A percentile compares a stretch with the other conserved stretches of the same genome.
phyloP scores from a whole-genome alignment of 2,329 filamentous ascomycete species.

The Thyridium curvatum region DNA sequence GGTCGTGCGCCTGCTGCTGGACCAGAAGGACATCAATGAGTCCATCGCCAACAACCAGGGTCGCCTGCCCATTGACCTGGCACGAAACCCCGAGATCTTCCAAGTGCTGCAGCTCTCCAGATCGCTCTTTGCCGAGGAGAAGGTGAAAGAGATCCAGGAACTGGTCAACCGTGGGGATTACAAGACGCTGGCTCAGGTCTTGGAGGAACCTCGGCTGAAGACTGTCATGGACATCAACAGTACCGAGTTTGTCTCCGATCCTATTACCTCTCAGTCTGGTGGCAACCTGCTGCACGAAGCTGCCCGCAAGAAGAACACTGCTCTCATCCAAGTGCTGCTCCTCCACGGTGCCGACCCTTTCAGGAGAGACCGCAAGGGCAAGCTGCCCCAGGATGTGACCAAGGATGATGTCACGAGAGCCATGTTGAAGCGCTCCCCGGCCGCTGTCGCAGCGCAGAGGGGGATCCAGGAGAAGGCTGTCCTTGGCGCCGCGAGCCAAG shows the following conservation, averaged over 20 bases:
- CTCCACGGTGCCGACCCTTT: conserved; percentile 96
- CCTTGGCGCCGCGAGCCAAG: conserved; percentile 65
- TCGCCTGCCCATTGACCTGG: conserved; percentile 80
- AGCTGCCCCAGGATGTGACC: conserved; percentile 91
- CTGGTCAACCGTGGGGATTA: conserved; percentile 70
- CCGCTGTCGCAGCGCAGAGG: conserved; percentile 86
- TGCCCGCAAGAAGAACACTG: conserved; percentile 77
- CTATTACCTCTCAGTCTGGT: conserved; percentile 69
- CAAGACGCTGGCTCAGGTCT: conserved; percentile 66
- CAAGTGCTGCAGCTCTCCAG: conserved; percentile 87
- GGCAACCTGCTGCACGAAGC: conserved; percentile 92
- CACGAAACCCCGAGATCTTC: conserved; percentile 90
- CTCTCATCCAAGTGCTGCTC: conserved; percentile 82
- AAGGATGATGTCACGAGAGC: conserved; percentile 85
- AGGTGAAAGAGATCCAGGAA: conserved; percentile 77
- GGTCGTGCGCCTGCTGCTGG: conserved; percentile 77
- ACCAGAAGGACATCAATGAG: conserved; percentile 81
- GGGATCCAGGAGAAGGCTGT: conserved; percentile 98
- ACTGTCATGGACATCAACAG: conserved; percentile 89
- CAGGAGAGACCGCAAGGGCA: conserved; percentile 88
- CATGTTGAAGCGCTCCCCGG: conserved; percentile 90
- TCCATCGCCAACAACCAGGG: conserved; percentile 78
- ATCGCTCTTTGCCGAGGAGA: conserved; percentile 82
- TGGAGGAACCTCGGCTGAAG: conserved; percentile 81
- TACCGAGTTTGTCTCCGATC: conserved; percentile 79